Percentiles rank a stretch among this genome's conserved stretches.
phyloP scores from a whole-genome alignment of 2,329 filamentous ascomycete genomes.

The Alternaria ethzedia region DNA sequence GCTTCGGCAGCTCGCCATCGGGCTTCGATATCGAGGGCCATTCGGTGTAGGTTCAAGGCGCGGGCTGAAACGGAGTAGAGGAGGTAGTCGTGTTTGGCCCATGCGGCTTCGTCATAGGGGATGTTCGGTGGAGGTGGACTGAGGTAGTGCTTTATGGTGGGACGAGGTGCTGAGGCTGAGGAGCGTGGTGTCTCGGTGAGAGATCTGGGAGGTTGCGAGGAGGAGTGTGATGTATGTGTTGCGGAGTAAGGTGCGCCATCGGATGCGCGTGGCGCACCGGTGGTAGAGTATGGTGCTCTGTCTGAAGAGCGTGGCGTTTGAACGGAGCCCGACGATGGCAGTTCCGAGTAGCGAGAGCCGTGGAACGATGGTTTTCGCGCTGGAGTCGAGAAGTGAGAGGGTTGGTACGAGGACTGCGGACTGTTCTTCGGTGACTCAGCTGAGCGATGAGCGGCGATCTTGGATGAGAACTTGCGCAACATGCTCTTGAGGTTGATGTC shows the following conservation, averaged over 20 bases:
- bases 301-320: neutral
- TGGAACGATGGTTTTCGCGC: neutral
- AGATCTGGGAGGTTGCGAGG: neutral
- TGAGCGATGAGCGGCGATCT: neutral
- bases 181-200: neutral
- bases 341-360: neutral
- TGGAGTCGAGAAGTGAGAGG: neutral
- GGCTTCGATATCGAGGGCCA: neutral
- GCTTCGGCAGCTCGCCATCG: conserved; percentile 4
- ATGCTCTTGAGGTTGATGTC: neutral
- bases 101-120: neutral
- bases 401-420: neutral
- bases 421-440: neutral
- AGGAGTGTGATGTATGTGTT: neutral
- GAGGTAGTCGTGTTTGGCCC: neutral
- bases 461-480: neutral
- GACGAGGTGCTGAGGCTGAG: neutral
- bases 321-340: neutral
- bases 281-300: neutral
- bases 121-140: neutral
- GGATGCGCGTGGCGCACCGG: neutral
- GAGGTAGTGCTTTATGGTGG: neutral
- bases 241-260: neutral
- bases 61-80: neutral
- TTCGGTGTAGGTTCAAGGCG: neutral